phyloP scores from a whole-genome alignment of 1,139 yeast species.

The Protomyces gravidus region DNA sequence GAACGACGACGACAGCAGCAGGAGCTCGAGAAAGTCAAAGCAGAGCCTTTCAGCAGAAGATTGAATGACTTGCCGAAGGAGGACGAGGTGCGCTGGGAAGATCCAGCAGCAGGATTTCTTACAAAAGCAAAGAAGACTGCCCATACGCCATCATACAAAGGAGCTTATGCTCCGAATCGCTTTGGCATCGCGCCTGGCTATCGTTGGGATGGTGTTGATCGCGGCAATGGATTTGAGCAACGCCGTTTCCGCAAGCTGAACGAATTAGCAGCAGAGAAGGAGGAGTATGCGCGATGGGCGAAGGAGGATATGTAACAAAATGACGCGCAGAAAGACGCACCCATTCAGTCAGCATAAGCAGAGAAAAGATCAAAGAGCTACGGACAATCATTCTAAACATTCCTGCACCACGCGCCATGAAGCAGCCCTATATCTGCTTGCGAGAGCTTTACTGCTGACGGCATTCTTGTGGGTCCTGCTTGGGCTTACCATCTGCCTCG shows the following conservation, averaged over 20 bases:
- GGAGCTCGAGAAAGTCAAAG: constrained; percentile 40
- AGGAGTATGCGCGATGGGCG: constrained; percentile 26
- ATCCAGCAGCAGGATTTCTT: constrained; percentile 59
- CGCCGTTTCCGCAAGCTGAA: constrained; percentile 56
- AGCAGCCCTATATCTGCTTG: neutral
- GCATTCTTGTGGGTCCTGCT: constrained; percentile 81
- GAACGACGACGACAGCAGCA: constrained; percentile 37
- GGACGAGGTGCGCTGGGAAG: constrained; percentile 51
- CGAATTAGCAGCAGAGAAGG: constrained; percentile 38
- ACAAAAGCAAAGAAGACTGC: constrained; percentile 27
- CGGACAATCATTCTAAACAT: neutral
- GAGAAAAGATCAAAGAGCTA: neutral
- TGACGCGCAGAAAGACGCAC: no score
- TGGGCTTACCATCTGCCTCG: constrained; percentile 42
- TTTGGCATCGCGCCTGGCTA: constrained; percentile 74
- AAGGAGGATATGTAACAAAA: constrained; percentile 23
- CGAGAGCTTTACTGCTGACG: constrained; percentile 52
- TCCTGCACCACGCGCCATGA: neutral
- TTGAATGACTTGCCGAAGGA: constrained; percentile 44
- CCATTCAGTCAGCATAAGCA: neutral
- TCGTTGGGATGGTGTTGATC: constrained; percentile 89
- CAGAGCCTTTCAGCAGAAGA: constrained; percentile 40
- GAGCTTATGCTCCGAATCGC: constrained; percentile 61
- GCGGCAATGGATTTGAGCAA: constrained; percentile 85
- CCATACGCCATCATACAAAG: constrained; percentile 45